phyloP scores from a whole-genome alignment of 192 early-diverging fungal species.

The Kickxella alabastrina region DNA sequence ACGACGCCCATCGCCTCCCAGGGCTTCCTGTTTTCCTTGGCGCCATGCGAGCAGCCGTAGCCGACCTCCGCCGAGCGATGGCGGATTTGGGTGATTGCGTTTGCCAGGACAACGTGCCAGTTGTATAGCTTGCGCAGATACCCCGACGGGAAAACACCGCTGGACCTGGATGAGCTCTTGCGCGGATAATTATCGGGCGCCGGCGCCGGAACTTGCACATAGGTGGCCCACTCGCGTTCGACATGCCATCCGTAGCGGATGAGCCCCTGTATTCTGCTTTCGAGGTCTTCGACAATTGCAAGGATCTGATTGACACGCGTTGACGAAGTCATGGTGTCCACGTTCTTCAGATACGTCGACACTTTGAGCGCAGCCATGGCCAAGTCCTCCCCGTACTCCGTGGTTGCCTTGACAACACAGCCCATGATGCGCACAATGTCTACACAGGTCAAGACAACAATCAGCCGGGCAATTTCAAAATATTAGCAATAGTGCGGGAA shows the following conservation, averaged over 20 bases:
- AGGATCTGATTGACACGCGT: constrained; percentile 30
- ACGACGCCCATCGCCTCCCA: constrained; percentile 15
- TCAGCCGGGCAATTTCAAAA: background rate
- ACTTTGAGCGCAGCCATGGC: constrained; percentile 31
- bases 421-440: constrained; percentile 32
- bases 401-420: constrained; percentile 18
- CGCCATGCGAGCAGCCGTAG: constrained; percentile 7
- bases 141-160: constrained; percentile 16
- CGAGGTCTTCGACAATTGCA: constrained; percentile 26
- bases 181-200: background rate
- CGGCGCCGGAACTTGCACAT: constrained; percentile 12
- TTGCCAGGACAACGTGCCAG: constrained; percentile 26
- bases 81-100: constrained; percentile 27
- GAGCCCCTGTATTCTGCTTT: constrained; percentile 35
- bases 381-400: constrained; percentile 34
- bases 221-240: constrained; percentile 38
- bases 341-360: constrained; percentile 22
- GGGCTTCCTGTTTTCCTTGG: constrained; percentile 1
- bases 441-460: too few species aligned
- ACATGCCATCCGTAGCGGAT: constrained; percentile 46
- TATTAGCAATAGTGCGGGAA: background rate
- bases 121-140: constrained; percentile 32
- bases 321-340: constrained; percentile 23
- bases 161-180: background rate
- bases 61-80: constrained; percentile 7